phyloP scores from a whole-genome alignment of 768 basidiomycete species.

The Lactarius quietus region DNA sequence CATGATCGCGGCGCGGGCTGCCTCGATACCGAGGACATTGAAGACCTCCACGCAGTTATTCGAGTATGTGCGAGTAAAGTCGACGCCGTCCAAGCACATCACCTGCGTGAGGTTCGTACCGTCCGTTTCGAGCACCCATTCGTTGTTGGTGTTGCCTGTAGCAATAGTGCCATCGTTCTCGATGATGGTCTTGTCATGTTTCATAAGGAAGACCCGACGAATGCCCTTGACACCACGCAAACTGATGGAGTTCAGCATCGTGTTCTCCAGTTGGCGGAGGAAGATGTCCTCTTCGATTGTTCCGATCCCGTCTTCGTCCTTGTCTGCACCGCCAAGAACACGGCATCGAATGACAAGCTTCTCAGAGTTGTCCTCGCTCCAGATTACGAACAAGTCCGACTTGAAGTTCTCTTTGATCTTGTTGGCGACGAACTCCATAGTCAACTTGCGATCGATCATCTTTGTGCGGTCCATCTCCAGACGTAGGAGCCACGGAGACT shows the following conservation, averaged over 20 bases:
- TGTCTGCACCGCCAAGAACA: conserved; percentile 78
- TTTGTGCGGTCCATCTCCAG: conserved; percentile 95
- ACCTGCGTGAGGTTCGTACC: conserved; percentile 95
- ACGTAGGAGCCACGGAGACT: conserved; percentile 97
- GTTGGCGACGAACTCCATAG: conserved; percentile 91
- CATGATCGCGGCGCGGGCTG: conserved; percentile 90
- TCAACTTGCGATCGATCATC: conserved; percentile 96
- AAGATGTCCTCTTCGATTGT: conserved; percentile 91
- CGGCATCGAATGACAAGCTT: conserved; percentile 97
- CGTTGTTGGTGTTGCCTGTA: conserved; percentile 52
- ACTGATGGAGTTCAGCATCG: conserved; percentile 93
- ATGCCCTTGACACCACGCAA: conserved; percentile 91
- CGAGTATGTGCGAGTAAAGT: conserved; percentile 89
- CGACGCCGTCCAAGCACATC: conserved; percentile 93
- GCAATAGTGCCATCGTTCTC: conserved; percentile 59
- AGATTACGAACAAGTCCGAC: conserved; percentile 94
- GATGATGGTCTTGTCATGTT: conserved; percentile 75
- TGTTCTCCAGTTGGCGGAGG: conserved; percentile 92
- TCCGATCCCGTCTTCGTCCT: conserved; percentile 77
- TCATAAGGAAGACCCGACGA: conserved; percentile 88
- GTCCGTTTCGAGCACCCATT: conserved; percentile 98
- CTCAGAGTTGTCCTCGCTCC: conserved; percentile 99
- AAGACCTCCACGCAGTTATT: conserved; percentile 97
- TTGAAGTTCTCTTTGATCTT: conserved; percentile 94
- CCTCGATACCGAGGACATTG: conserved; percentile 94